Percentiles rank a stretch among this genome's conserved stretches.
Conservation (phyloP, 306 rosid genomes). For the Corylus heterophylla region DNA sequence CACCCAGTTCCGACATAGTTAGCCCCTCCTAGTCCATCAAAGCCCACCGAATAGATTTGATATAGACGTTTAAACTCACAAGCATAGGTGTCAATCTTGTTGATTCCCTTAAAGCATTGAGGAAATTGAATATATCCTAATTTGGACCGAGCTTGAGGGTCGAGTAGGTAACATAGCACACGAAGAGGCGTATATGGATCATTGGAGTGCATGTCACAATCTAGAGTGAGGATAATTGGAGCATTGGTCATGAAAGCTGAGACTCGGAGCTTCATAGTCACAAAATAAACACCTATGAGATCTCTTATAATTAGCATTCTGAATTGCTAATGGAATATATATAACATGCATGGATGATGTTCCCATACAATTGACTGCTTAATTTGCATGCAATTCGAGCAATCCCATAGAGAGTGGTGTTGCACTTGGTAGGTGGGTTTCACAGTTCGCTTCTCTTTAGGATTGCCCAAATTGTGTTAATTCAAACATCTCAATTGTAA, state of each 20-base stretch:
- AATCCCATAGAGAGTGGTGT: no score
- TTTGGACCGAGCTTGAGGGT: conserved; percentile 9
- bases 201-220: conserved; percentile 49
- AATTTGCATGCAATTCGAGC: no score
- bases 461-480: no score
- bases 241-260: conserved; percentile 52
- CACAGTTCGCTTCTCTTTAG: no score
- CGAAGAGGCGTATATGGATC: conserved; percentile 35
- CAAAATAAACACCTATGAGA: not conserved
- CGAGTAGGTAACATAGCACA: conserved; percentile 35
- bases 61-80: conserved; percentile 23
- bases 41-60: conserved; percentile 21
- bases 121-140: conserved; percentile 43
- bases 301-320: no score
- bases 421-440: no score
- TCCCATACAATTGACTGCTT: no score
- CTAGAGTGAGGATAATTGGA: conserved; percentile 36
- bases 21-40: conserved; percentile 42
- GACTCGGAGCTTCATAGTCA: conserved; percentile 33
- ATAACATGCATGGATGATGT: no score
- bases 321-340: no score
- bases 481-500: no score
- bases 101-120: conserved; percentile 36
- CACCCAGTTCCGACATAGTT: conserved; percentile 41
- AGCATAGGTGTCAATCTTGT: conserved; percentile 36